Evolutionary conservation across 495 filamentous ascomycete genomes (phyloP).

Genomic region (Cercophora newfieldiana): DNA sequence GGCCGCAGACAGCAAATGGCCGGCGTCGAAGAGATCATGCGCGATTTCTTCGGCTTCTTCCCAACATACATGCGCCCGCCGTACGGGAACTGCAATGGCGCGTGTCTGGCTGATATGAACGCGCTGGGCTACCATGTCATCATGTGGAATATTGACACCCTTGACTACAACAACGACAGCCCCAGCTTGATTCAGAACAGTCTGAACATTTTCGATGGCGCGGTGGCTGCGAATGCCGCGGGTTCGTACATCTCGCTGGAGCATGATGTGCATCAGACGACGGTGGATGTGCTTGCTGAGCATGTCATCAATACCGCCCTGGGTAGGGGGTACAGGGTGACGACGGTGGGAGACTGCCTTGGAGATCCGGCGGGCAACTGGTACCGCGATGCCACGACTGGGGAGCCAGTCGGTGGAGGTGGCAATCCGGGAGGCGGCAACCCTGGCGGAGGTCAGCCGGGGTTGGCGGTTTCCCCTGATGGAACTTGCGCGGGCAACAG

Average conservation of each 20-base stretch:
- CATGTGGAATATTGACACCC: conserved; percentile 35
- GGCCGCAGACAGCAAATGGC: conserved; percentile 58
- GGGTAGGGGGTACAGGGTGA: conserved; percentile 28
- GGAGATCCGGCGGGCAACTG: conserved; percentile 55
- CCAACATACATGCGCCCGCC: conserved; percentile 58
- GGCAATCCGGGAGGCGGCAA: not conserved
- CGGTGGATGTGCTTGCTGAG: conserved; percentile 28
- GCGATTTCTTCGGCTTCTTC: conserved; percentile 63
- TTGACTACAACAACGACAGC: conserved; percentile 22
- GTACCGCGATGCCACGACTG: conserved; percentile 41
- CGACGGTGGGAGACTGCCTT: conserved; percentile 59
- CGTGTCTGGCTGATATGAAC: conserved; percentile 24
- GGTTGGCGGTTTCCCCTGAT: not conserved
- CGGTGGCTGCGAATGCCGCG: conserved; percentile 8
- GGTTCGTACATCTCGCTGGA: not conserved
- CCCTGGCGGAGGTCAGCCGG: not conserved
- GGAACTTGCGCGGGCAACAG: conserved; percentile 10
- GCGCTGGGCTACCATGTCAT: conserved; percentile 37
- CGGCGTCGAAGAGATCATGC: conserved; percentile 65
- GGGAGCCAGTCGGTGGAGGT: not conserved
- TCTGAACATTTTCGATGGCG: conserved; percentile 5
- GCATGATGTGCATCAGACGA: conserved; percentile 37
- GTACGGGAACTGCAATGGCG: conserved; percentile 29
- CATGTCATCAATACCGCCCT: conserved; percentile 23
- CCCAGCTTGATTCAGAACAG: not conserved